A percentile compares a stretch with the other conserved stretches of the same genome.
Conservation (phyloP, 2,329 filamentous ascomycete species). For the Chrysoporthe austroafricana region DNA sequence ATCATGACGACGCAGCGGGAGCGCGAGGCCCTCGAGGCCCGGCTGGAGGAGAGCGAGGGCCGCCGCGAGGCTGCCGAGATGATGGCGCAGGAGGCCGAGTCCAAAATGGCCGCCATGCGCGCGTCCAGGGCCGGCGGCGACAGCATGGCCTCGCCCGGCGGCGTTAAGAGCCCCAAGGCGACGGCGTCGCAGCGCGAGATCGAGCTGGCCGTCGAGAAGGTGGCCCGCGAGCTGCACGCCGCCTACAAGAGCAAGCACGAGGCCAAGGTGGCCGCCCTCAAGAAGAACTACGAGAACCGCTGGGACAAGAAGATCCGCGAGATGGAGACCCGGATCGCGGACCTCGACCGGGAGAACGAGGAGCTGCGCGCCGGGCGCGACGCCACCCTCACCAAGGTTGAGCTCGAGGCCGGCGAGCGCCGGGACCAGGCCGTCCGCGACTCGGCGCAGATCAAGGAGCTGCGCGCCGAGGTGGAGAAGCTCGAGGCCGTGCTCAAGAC, state of each 20-base stretch:
- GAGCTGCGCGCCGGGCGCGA: slow-evolving; percentile 69
- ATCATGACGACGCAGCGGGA: slow-evolving; percentile 79
- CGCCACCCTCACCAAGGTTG: slow-evolving; percentile 64
- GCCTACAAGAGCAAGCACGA: slow-evolving; percentile 98
- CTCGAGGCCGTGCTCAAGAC: slow-evolving; percentile 73
- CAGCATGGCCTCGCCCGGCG: slow-evolving; percentile 42
- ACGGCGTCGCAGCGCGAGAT: slow-evolving; percentile 62
- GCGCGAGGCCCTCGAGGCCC: slow-evolving; percentile 75
- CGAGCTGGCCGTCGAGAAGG: slow-evolving; percentile 84
- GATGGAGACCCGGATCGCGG: slow-evolving; percentile 72
- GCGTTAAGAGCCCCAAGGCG: slow-evolving; percentile 39
- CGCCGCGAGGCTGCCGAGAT: slow-evolving; percentile 74
- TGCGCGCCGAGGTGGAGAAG: slow-evolving; percentile 75
- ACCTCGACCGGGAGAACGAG: slow-evolving; percentile 75
- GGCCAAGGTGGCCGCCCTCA: slow-evolving; percentile 90
- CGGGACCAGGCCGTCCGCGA: slow-evolving; percentile 64
- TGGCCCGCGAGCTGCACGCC: slow-evolving; percentile 89
- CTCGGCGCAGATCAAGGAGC: slow-evolving; percentile 67
- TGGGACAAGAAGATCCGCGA: slow-evolving; percentile 88
- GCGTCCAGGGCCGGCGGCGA: slow-evolving; percentile 56
- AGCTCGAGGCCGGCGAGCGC: slow-evolving; percentile 52
- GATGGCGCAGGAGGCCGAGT: slow-evolving; percentile 76
- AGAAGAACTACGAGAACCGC: slow-evolving; percentile 79
- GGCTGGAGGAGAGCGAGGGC: slow-evolving; percentile 77
- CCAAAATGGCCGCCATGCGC: slow-evolving; percentile 74